Conservation (phyloP, 495 filamentous ascomycete genomes). For the Neurospora sp. region DNA sequence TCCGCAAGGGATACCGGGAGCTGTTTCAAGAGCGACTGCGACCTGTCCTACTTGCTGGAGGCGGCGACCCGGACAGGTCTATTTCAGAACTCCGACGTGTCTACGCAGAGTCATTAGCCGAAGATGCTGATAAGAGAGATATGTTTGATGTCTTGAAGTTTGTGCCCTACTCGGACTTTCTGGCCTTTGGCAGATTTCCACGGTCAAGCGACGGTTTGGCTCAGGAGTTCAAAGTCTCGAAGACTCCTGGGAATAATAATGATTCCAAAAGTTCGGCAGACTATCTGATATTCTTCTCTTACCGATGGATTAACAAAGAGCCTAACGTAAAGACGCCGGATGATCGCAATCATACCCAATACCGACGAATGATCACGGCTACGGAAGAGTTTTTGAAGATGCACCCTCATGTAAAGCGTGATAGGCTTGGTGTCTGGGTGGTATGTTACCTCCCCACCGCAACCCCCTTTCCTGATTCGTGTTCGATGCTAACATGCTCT, state of each 20-base stretch:
- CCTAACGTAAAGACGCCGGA: slow-evolving; percentile 5
- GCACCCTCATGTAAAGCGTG: slow-evolving; percentile 5
- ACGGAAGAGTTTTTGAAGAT: slow-evolving; percentile 11
- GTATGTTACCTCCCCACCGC: slow-evolving; percentile 3
- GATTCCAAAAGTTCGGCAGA: neutral
- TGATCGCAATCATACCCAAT: slow-evolving; percentile 14
- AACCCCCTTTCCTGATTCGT: neutral
- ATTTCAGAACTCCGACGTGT: slow-evolving; percentile 7
- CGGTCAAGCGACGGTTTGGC: slow-evolving; percentile 12
- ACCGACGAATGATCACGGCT: slow-evolving; percentile 13
- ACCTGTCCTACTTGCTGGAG: slow-evolving; percentile 8
- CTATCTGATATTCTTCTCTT: slow-evolving; percentile 20
- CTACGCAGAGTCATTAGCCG: slow-evolving; percentile 11
- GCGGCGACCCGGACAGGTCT: neutral
- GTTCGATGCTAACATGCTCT: neutral
- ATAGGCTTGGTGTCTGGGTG: slow-evolving; percentile 17
- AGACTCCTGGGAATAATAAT: neutral
- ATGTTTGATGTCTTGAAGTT: neutral
- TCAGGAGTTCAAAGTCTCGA: neutral
- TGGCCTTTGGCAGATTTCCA: slow-evolving; percentile 9
- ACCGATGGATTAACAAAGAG: slow-evolving; percentile 15
- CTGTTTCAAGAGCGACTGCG: slow-evolving; percentile 23
- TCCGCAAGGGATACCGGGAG: slow-evolving; percentile 23
- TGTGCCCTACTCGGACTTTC: slow-evolving; percentile 12
- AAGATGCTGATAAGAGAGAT: neutral